Conservation (phyloP, 306 rosid genomes). For the Lathyrus aphaca region DNA sequence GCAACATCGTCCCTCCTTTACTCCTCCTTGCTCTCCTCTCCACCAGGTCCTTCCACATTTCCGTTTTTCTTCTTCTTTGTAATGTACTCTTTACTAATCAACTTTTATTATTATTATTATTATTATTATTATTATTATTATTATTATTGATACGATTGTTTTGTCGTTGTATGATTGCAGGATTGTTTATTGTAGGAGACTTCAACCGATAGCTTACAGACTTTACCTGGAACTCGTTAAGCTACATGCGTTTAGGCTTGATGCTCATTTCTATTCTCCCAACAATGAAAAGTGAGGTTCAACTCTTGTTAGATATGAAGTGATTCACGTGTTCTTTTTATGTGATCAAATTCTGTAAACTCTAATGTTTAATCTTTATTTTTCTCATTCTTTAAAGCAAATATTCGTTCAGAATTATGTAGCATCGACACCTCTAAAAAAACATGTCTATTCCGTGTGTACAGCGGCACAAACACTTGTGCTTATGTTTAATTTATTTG, state of each 20-base stretch:
- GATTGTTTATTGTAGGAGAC: conserved; percentile 69
- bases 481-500: too few relatives aligned
- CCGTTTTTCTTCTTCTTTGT: not conserved
- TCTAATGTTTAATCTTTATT: not conserved
- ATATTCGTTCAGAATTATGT: not conserved
- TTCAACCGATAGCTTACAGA: conserved; percentile 69
- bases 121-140: not conserved
- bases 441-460: too few relatives aligned
- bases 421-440: too few relatives aligned
- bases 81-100: not conserved
- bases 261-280: conserved; percentile 53
- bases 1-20: conserved; percentile 65
- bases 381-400: not conserved
- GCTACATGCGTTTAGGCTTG: conserved; percentile 51
- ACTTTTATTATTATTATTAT: not conserved
- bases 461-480: too few relatives aligned
- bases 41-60: conserved; percentile 46
- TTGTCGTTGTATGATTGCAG: conserved; percentile 39
- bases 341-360: not conserved
- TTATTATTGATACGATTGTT: too few relatives aligned
- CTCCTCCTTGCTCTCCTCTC: conserved; percentile 86
- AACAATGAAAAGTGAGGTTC: conserved; percentile 64
- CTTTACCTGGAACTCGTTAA: conserved; percentile 83
- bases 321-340: not conserved
- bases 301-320: conserved; percentile 2